Base-by-base conservation (phyloP, 2,329 filamentous ascomycete genomes). In the Colletotrichum sojae region DNA sequence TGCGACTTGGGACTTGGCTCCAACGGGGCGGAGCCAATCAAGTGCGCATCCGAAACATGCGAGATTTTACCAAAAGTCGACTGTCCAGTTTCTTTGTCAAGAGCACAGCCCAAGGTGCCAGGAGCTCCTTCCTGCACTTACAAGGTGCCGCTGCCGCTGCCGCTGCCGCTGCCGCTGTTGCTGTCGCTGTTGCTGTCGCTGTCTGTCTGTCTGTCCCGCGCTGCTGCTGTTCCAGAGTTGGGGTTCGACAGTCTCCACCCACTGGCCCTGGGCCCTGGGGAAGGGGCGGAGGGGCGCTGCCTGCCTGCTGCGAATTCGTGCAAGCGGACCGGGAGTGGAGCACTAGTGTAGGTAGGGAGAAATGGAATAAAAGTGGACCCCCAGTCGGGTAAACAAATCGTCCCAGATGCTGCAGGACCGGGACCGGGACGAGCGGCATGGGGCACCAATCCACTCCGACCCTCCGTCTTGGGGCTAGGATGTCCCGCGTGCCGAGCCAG, bases 321-420 rank as follows among this genome's bases (percentile, higher is more conserved):
- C 31, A 56, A 45, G 55, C 55, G 55, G 54, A 57, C 54, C 39
- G 43, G 16, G 56, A 49, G 56, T 59, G 56, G 56, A 59, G 43
- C 56, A 20, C 40, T 15, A 9, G 3, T 20, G n/a, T n/a, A n/a
- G n/a, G n/a, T 9, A 16, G 46, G 8, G 22, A 18, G 57, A n/a
- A 12, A 10, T 25, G n/a, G 55, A 43, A 15, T 36, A 5, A 25
- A 49, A 5, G n/a, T 49, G 20, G n/a, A 22, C 2, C 36, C 53
- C 22, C 18, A 27, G 51, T 31, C 40, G 65, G 65, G 61, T 61
- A 40, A 65, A 65, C 36, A 65, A 54, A 54, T 54, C 27, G 48
- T 59, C 65, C 59, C 60, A 58, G 60, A 22, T 20, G 36, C 58
- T 20, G 58, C 25, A 6, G 9, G 9, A 52, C 20, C 27, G n/a